Evolutionary conservation across 441 rosid species (phyloP).

Genomic region (Isatis lusitanica): DNA sequence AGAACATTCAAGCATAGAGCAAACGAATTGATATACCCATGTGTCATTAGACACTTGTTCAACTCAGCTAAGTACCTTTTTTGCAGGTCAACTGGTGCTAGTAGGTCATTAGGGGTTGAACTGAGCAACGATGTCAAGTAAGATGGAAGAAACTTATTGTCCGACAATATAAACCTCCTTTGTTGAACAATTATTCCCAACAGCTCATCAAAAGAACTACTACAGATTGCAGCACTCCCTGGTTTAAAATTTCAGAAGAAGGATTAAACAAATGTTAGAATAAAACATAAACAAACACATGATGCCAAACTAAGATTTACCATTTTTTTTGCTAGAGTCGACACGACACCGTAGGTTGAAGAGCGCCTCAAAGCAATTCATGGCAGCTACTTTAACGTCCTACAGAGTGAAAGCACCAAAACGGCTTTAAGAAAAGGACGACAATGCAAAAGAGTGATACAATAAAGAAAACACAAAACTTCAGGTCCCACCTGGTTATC

Average conservation of each 20-base stretch:
- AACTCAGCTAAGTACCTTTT: slow-evolving; percentile 54
- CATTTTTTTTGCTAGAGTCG: slow-evolving; percentile 92
- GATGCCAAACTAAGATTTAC: slow-evolving; percentile 42
- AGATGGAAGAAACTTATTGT: slow-evolving; percentile 74
- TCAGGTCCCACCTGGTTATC: slow-evolving; percentile 65
- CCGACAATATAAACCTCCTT: slow-evolving; percentile 75
- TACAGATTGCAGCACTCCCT: slow-evolving; percentile 77
- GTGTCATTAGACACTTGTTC: slow-evolving; percentile 7
- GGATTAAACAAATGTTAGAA: slow-evolving; percentile 7
- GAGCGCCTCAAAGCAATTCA: slow-evolving; percentile 78
- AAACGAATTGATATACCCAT: background rate
- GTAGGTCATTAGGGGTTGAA: slow-evolving; percentile 54
- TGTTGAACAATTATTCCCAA: slow-evolving; percentile 82
- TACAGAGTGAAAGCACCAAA: slow-evolving; percentile 40
- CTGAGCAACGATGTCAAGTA: slow-evolving; percentile 78
- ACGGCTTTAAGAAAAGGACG: background rate
- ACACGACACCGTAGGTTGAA: slow-evolving; percentile 52
- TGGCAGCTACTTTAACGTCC: slow-evolving; percentile 76
- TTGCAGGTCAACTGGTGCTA: slow-evolving; percentile 71
- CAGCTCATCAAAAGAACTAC: slow-evolving; percentile 67
- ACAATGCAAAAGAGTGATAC: background rate
- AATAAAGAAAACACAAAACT: slow-evolving; percentile 1
- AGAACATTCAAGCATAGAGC: background rate
- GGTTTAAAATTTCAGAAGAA: slow-evolving; percentile 31
- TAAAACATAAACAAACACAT: background rate